These are phyloP conservation scores for Citeromyces hawaiiensis DNA, from an alignment of 1,139 yeast genomes.

Conservation along the genomic window DNA sequence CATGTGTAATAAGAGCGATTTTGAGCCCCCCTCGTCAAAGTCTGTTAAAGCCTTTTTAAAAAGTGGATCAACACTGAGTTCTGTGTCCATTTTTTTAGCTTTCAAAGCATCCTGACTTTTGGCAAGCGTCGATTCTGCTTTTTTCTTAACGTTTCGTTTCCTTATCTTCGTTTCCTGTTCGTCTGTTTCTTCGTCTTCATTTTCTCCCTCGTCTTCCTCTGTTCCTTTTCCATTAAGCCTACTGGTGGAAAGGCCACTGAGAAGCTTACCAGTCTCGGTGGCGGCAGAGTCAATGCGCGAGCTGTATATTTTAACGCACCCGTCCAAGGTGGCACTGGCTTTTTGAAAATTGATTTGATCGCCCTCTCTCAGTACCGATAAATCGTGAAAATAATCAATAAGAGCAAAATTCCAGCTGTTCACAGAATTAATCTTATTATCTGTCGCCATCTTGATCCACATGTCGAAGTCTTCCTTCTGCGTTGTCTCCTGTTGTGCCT, in stretches of 20 bases:
- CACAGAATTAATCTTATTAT: slow-evolving; percentile 20
- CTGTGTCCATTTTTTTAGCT: slow-evolving; percentile 37
- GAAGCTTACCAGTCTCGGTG: slow-evolving; percentile 73
- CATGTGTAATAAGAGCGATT: slow-evolving; percentile 36
- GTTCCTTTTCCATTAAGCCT: slow-evolving; percentile 5
- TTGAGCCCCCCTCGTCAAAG: slow-evolving; percentile 53
- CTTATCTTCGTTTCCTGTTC: slow-evolving; percentile 11
- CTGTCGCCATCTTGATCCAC: slow-evolving; percentile 52
- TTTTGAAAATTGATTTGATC: slow-evolving; percentile 60
- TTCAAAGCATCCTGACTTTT: slow-evolving; percentile 26
- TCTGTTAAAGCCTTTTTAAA: slow-evolving; percentile 43
- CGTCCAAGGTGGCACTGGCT: slow-evolving; percentile 73
- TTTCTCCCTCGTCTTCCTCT: slow-evolving; percentile 9
- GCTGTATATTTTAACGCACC: slow-evolving; percentile 75
- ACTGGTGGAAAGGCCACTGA: slow-evolving; percentile 51
- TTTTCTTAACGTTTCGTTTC: slow-evolving; percentile 8
- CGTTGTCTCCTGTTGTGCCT: neutral
- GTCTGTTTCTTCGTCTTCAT: slow-evolving; percentile 9
- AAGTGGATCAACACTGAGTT: slow-evolving; percentile 40
- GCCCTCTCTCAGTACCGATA: slow-evolving; percentile 45
- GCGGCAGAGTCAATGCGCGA: slow-evolving; percentile 88
- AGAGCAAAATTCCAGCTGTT: slow-evolving; percentile 39
- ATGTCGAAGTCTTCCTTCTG: slow-evolving; percentile 62
- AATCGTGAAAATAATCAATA: slow-evolving; percentile 60
- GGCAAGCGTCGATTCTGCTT: slow-evolving; percentile 21